Percentiles rank a stretch among this genome's conserved stretches.
Conservation (phyloP, 306 rosid genomes). For the Sphenostylis stenocarpa region DNA sequence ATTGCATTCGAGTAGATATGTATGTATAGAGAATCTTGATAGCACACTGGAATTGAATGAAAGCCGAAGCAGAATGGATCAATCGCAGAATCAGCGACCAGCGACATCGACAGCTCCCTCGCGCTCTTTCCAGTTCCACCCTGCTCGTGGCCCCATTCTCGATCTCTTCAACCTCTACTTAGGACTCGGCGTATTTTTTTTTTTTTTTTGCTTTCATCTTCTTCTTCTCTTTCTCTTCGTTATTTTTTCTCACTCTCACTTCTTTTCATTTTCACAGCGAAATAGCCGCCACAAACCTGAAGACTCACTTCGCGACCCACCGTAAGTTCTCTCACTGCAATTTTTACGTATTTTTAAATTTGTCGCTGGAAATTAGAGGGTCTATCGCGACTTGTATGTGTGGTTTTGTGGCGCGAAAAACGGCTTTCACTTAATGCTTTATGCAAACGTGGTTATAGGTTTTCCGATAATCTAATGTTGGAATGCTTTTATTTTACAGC, state of each 20-base stretch:
- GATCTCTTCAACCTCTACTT: constrained; percentile 93
- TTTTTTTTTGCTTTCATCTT: background rate
- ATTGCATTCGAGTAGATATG: background rate
- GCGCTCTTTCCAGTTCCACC: constrained; percentile 79
- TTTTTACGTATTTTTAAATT: background rate
- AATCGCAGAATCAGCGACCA: constrained; percentile 68
- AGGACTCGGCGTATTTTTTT: constrained; percentile 50
- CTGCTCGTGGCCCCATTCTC: constrained; percentile 70
- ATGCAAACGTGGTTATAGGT: background rate
- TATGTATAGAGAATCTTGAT: background rate
- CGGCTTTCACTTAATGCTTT: background rate
- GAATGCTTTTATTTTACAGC: background rate
- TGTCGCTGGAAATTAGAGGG: background rate
- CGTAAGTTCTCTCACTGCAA: constrained; percentile 28
- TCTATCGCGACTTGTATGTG: background rate
- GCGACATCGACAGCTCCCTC: constrained; percentile 27
- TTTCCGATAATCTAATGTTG: background rate
- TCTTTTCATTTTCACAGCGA: constrained; percentile 46
- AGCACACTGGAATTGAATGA: constrained; percentile 17
- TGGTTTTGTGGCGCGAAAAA: background rate
- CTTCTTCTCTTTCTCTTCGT: background rate
- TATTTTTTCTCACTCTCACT: background rate
- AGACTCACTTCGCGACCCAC: constrained; percentile 65
- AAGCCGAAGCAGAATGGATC: constrained; percentile 68
- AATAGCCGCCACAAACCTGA: constrained; percentile 63